phyloP scores from a whole-genome alignment of 805 yeast species.

The Ogataea sp. region DNA sequence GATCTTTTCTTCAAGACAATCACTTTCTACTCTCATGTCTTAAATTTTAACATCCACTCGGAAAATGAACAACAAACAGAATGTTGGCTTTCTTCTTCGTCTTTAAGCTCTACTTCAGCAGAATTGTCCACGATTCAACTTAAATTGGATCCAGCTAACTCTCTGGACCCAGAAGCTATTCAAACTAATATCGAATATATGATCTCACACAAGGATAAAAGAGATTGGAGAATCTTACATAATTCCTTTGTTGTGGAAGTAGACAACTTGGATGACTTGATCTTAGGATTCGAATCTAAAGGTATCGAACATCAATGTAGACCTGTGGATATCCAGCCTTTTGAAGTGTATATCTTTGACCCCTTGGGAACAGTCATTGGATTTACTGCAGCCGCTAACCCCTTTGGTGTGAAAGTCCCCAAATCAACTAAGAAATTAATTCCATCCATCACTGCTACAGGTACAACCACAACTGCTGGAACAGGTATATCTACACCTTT shows the following conservation, averaged over 20 bases:
- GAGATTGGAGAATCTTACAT: constrained; percentile 45
- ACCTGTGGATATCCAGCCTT: constrained; percentile 70
- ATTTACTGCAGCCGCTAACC: constrained; percentile 55
- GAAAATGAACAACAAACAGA: constrained; percentile 16
- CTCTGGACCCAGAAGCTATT: constrained; percentile 17
- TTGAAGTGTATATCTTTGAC: constrained; percentile 69
- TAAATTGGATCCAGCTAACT: constrained; percentile 15
- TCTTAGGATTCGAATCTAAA: constrained; percentile 24
- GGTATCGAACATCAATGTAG: constrained; percentile 40
- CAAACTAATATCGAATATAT: constrained; percentile 21
- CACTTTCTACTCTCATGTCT: constrained; percentile 47
- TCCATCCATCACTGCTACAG: neutral
- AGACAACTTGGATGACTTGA: constrained; percentile 29
- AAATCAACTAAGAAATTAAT: too few species aligned
- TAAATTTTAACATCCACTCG: constrained; percentile 26
- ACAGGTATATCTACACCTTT: too few species aligned
- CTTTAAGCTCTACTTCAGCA: constrained; percentile 12
- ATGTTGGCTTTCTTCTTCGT: constrained; percentile 23
- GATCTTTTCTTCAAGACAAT: constrained; percentile 37
- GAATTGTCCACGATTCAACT: constrained; percentile 17
- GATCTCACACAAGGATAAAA: constrained; percentile 16
- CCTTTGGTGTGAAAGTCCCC: constrained; percentile 30
- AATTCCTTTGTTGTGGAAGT: constrained; percentile 39
- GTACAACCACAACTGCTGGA: neutral
- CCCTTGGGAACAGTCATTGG: constrained; percentile 83